These are phyloP conservation scores for Pseudogymnoascus destructans DNA, from an alignment of 2,329 filamentous ascomycete genomes.

Conservation along the genomic window DNA sequence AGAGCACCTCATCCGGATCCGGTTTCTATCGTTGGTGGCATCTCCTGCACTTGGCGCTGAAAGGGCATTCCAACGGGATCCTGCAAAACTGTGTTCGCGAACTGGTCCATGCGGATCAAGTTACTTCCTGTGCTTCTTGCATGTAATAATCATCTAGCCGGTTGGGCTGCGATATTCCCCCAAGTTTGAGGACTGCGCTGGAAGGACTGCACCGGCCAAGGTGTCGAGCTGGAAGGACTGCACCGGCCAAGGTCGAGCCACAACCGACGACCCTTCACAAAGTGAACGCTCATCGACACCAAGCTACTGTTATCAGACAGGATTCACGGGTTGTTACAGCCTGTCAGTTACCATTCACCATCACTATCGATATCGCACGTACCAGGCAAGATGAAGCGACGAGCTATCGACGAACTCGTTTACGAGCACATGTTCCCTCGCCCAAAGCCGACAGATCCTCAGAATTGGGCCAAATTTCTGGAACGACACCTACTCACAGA, in stretches of 20 bases:
- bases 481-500: constrained; percentile 57
- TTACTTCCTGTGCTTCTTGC: neutral
- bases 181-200: neutral
- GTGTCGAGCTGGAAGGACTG: constrained; percentile 3
- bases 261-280: neutral
- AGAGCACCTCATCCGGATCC: neutral
- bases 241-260: neutral
- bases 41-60: neutral
- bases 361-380: constrained; percentile 2
- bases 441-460: constrained; percentile 53
- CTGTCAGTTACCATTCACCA: neutral
- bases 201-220: constrained; percentile 2
- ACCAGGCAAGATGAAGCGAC: constrained; percentile 49
- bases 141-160: neutral
- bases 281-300: neutral
- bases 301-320: neutral
- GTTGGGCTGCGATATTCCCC: constrained; percentile 5
- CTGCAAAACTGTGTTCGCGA: neutral
- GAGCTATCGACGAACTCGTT: constrained; percentile 57
- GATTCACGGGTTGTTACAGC: neutral
- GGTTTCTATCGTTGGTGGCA: neutral
- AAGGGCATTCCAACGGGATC: neutral
- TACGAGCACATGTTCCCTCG: constrained; percentile 62
- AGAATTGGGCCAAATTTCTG: constrained; percentile 57
- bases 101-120: neutral